Evolutionary conservation across 441 rosid genomes (phyloP).

Genomic region (Macaranga tanarius): DNA sequence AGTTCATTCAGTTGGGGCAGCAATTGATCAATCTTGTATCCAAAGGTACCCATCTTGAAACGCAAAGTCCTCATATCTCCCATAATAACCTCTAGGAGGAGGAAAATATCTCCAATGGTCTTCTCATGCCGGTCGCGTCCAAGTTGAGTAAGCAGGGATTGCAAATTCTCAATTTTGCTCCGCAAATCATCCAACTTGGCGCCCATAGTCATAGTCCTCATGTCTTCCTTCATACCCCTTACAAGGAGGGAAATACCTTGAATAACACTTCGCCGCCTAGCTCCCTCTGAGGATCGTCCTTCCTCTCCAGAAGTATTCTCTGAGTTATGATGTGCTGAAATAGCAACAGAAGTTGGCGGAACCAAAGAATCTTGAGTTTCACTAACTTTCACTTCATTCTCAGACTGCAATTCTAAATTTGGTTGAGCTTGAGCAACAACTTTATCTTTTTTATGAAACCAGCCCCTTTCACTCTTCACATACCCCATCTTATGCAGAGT

Average conservation of each 20-base stretch:
- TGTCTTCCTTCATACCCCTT: constrained; percentile 14
- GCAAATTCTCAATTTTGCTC: background rate
- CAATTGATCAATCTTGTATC: background rate
- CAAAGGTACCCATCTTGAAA: constrained; percentile 2
- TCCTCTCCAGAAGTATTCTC: background rate
- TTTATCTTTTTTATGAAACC: constrained; percentile 18
- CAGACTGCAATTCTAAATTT: background rate
- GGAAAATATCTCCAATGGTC: constrained; percentile 11
- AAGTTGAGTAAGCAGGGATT: background rate
- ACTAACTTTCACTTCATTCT: background rate
- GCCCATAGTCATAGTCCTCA: constrained; percentile 1
- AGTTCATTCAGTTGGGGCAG: background rate
- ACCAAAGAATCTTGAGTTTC: background rate
- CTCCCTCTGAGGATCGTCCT: background rate
- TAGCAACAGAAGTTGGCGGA: background rate
- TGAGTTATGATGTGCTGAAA: background rate
- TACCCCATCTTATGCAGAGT: constrained; percentile 11
- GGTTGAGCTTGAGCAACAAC: constrained; percentile 10
- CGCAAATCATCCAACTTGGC: constrained; percentile 7
- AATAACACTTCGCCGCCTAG: background rate
- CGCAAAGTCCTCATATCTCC: constrained; percentile 10
- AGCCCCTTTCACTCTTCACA: constrained; percentile 2
- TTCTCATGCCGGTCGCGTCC: background rate
- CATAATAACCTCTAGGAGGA: constrained; percentile 10
- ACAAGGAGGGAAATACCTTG: constrained; percentile 3